Evolutionary conservation across 495 filamentous ascomycete genomes (phyloP).

Genomic region (Neurospora sp.): DNA sequence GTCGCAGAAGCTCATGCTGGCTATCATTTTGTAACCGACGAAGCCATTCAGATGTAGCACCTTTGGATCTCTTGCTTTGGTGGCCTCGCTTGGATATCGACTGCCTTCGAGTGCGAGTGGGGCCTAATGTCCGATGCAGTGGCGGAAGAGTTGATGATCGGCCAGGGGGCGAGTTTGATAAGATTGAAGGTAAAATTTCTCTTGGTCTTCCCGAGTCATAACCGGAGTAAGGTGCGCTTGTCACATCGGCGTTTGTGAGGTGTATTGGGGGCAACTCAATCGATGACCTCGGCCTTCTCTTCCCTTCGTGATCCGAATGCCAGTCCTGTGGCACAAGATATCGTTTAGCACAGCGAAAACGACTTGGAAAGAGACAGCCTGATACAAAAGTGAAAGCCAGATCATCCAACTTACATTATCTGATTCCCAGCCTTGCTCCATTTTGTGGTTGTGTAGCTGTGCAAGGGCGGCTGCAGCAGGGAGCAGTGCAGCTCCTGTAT

Average conservation of each 20-base stretch:
- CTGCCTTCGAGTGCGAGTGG: conserved; percentile 66
- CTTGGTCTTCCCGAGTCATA: conserved; percentile 50
- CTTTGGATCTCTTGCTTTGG: conserved; percentile 66
- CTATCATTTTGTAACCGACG: conserved; percentile 38
- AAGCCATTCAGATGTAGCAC: conserved; percentile 35
- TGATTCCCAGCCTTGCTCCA: conserved; percentile 74
- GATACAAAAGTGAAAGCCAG: background rate
- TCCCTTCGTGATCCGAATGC: conserved; percentile 60
- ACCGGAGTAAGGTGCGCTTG: conserved; percentile 56
- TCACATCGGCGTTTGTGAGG: conserved; percentile 48
- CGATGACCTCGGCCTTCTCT: conserved; percentile 42
- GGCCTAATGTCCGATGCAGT: conserved; percentile 51
- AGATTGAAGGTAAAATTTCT: conserved; percentile 71
- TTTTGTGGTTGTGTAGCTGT: conserved; percentile 69
- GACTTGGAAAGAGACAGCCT: background rate
- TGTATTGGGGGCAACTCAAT: conserved; percentile 69
- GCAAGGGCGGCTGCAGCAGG: conserved; percentile 78
- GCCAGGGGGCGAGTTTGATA: conserved; percentile 71
- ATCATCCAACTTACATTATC: conserved; percentile 53
- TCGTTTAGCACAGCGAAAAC: conserved; percentile 17
- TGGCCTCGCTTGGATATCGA: conserved; percentile 74
- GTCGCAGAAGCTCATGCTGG: conserved; percentile 38
- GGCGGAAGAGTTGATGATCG: conserved; percentile 81
- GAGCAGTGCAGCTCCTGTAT: conserved; percentile 46
- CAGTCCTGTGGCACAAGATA: conserved; percentile 42